A percentile compares a stretch with the other conserved stretches of the same genome.
phyloP scores from a whole-genome alignment of 164 flowering plant genomes.

The Vitis cinerea region DNA sequence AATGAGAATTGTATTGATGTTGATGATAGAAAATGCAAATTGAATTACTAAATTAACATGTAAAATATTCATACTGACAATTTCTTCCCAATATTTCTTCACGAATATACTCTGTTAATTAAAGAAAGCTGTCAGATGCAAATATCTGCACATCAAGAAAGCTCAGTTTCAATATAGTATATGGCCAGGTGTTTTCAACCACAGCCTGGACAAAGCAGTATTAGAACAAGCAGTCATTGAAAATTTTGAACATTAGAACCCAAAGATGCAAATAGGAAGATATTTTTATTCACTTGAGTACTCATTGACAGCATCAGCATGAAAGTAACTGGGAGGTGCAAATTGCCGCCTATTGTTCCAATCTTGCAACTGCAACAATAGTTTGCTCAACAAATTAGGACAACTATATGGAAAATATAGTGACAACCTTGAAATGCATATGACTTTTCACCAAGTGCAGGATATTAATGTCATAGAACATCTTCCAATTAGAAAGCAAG shows the following conservation, averaged over 20 bases:
- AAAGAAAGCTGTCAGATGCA: constrained; percentile 98
- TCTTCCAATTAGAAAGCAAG: not conserved
- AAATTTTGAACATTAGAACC: too few relatives aligned
- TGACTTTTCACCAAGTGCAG: too few relatives aligned
- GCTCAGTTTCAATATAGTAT: too few relatives aligned
- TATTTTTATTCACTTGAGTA: constrained; percentile 54
- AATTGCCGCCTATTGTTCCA: constrained; percentile 91
- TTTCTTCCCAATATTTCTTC: constrained; percentile 97
- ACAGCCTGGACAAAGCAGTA: too few relatives aligned
- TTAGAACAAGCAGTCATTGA: too few relatives aligned
- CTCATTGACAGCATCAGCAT: constrained; percentile 93
- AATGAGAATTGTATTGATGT: not conserved
- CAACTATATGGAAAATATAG: not conserved
- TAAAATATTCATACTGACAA: constrained; percentile 59
- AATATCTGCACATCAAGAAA: constrained; percentile 66
- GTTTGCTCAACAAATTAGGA: constrained; percentile 3
- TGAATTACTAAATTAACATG: not conserved
- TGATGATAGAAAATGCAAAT: not conserved
- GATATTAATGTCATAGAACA: not conserved
- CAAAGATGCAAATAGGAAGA: constrained; percentile 4
- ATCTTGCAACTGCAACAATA: constrained; percentile 75
- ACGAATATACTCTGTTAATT: constrained; percentile 89
- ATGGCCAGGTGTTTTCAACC: too few relatives aligned
- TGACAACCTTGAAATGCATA: too few relatives aligned
- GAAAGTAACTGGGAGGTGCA: constrained; percentile 76